These are phyloP conservation scores for Backusella circina DNA, from an alignment of 192 early-diverging fungal species.

Conservation along the genomic window DNA sequence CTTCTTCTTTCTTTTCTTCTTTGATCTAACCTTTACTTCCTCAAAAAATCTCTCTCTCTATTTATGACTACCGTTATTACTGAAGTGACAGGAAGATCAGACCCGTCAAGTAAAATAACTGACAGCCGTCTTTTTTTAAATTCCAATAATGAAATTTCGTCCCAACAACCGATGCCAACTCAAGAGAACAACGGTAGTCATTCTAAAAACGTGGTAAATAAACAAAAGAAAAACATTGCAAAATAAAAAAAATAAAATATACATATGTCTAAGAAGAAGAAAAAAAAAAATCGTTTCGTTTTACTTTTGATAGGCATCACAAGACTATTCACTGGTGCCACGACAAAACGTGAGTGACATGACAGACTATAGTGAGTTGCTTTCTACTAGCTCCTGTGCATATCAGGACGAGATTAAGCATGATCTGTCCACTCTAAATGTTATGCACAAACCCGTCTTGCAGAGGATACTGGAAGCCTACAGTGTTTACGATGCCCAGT, in stretches of 20 bases:
- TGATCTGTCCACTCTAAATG: neutral
- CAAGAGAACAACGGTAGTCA: neutral
- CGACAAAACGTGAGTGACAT: neutral
- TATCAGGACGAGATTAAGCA: neutral
- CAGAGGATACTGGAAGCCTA: conserved; percentile 90
- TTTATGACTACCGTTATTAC: neutral
- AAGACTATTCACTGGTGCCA: neutral
- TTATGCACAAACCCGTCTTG: conserved; percentile 41
- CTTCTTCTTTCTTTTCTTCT: too few relatives aligned
- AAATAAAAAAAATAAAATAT: neutral
- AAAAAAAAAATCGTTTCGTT: neutral
- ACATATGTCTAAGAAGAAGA: neutral
- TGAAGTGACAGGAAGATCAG: neutral
- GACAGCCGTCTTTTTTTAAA: neutral
- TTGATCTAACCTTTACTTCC: neutral
- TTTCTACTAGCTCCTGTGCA: neutral
- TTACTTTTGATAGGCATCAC: neutral
- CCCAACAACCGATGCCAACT: neutral
- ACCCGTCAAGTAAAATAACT: neutral
- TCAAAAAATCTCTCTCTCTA: neutral
- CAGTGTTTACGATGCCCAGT: conserved; percentile 87
- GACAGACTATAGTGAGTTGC: neutral
- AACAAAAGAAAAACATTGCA: neutral
- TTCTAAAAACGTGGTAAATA: neutral
- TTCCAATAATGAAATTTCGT: neutral